These are phyloP conservation scores for Avena atlantica DNA, from an alignment of 176 grass and related monocot genomes.

Conservation along the genomic window DNA sequence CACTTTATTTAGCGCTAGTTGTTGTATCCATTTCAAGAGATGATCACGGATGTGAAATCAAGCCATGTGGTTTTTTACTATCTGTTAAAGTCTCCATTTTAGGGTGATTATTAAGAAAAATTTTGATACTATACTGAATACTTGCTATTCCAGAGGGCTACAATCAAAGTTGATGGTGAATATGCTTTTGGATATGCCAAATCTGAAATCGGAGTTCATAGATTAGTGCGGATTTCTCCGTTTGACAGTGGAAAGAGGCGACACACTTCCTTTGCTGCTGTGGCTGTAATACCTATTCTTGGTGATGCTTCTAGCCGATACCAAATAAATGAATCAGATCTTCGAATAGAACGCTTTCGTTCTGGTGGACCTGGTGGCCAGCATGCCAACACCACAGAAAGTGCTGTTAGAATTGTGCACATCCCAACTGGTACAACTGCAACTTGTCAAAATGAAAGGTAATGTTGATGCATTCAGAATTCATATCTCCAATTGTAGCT, in stretches of 20 bases:
- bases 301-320: slow-evolving; percentile 66
- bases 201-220: slow-evolving; percentile 88
- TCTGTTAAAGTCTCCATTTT: neutral
- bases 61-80: slow-evolving; percentile 25
- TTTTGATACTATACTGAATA: slow-evolving; percentile 13
- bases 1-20: neutral
- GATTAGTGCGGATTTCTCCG: slow-evolving; percentile 91
- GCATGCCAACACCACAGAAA: slow-evolving; percentile 95
- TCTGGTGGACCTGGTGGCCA: slow-evolving; percentile 87
- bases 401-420: slow-evolving; percentile 94
- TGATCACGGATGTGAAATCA: neutral
- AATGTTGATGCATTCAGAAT: slow-evolving; percentile 44
- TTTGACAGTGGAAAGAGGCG: slow-evolving; percentile 89
- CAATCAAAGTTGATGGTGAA: slow-evolving; percentile 91
- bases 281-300: slow-evolving; percentile 93
- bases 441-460: slow-evolving; percentile 97
- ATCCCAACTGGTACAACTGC: slow-evolving; percentile 91
- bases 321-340: slow-evolving; percentile 94
- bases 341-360: slow-evolving; percentile 89
- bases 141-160: slow-evolving; percentile 71
- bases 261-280: slow-evolving; percentile 95
- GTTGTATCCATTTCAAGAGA: slow-evolving; percentile 19
- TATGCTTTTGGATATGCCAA: slow-evolving; percentile 95
- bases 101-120: neutral
- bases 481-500: neutral